Evolutionary conservation across 2,329 filamentous ascomycete species (phyloP), one percentile per base, ranked within the genome.

Genomic region (Colletotrichum sansevieriae): DNA sequence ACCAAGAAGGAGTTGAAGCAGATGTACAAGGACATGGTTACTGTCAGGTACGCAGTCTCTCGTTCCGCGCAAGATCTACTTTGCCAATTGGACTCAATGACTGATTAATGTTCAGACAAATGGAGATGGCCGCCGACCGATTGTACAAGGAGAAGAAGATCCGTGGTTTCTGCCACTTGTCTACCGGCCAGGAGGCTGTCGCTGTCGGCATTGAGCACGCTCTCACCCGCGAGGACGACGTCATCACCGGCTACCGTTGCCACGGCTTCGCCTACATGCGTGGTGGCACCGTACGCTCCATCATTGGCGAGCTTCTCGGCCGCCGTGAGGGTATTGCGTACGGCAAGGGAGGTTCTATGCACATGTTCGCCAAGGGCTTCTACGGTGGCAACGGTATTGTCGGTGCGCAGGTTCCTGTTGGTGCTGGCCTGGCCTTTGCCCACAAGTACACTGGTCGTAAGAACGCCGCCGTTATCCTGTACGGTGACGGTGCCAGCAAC

Each of bases 81-180:
- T 13, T 11, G 60, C 18, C 22, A 20, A 58, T 35, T 18, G 22
- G 35, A 43, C 29, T 3, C 7, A 22, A n/a, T 55, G 22, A 57
- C 69, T 75, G 57, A 72, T 66, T 20, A 18, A 20, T 39, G 18
- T 72, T 64, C 76, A 97, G 95, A 85, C 96, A 97, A 82, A 97
- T 99, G 96, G 96, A 99, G 85, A 97, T 99, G 95, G 95, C 95
- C 74, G 94, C 96, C 85, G 96, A 99, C 81, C 90, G 95, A 80
- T 87, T 99, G 78, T 99, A 99, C 93, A 99, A 99, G 88, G 96
- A 98, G 88, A 99, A 99, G 92, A 98, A 99, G 89, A 98, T 99
- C 77, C 93, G 96, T 77, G 96, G 96, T 85, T 99, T 99, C 92
- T 99, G 96, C 86, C 96, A 99, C 85, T 85, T 99, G 83, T 98